phyloP scores from a whole-genome alignment of 2,329 filamentous ascomycete genomes.

The Basipetospora chlamydospora region DNA sequence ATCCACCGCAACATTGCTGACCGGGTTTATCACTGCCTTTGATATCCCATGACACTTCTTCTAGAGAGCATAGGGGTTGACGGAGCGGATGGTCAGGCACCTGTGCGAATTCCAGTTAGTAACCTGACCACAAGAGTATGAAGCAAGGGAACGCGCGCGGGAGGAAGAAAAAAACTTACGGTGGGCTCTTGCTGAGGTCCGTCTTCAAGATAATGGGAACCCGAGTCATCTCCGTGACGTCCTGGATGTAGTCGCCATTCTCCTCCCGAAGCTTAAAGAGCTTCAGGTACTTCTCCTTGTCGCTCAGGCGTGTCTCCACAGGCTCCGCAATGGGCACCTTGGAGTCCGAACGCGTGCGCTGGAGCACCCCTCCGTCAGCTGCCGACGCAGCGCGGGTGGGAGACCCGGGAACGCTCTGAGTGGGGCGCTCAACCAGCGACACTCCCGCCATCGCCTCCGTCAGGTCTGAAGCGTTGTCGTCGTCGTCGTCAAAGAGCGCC shows the following conservation, averaged over 20 bases:
- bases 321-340: constrained; percentile 65
- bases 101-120: constrained; percentile 32
- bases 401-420: constrained; percentile 88
- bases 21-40: no score
- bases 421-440: constrained; percentile 75
- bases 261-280: constrained; percentile 84
- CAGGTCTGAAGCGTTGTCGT: constrained; percentile 73
- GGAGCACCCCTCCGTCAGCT: constrained; percentile 39
- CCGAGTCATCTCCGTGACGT: constrained; percentile 93
- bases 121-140: constrained; percentile 1
- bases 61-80: constrained; percentile 62
- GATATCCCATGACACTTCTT: no score
- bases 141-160: no score
- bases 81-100: constrained; percentile 68
- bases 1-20: no score
- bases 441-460: constrained; percentile 88
- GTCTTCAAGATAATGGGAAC: constrained; percentile 98
- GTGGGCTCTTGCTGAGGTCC: constrained; percentile 94
- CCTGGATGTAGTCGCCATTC: constrained; percentile 91
- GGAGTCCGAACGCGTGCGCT: constrained; percentile 88
- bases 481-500: constrained; percentile 89
- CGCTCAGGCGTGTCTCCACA: constrained; percentile 65
- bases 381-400: constrained; percentile 60
- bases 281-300: constrained; percentile 93
- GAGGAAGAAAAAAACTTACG: constrained; percentile 51